Evolutionary conservation across 352 stramenopile genomes (phyloP), one percentile per base, ranked within the genome.

Genomic region (Phytophthora gonapodyides): DNA sequence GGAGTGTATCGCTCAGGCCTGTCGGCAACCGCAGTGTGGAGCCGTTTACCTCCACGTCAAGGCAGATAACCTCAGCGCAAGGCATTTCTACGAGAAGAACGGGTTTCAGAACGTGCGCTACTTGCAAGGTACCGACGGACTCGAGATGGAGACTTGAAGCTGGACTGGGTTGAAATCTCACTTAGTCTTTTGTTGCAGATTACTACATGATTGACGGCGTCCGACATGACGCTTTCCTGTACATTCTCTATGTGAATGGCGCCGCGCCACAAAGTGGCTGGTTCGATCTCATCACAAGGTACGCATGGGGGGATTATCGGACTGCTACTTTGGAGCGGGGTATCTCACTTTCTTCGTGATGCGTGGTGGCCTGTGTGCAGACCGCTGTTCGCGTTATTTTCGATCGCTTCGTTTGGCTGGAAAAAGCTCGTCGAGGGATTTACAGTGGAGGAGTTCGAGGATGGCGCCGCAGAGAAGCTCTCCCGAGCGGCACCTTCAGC

Each of bases 1-100:
- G 48, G 73, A 97, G 56, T 97, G 91, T 57, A 84, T 98, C 15
- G 73, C 87, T 30, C 81, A 97, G 35, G 89, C 97, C 1, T 60
- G 79, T 54, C 70, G 78, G 27, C 77, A 96, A 64, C 71, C 76
- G 10, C 44, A 74, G 11, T 98, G 94, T 51, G 92, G 93, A 21
- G 93, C 91, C 0, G 79, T 99, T 12, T 99, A 99, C 69, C 77
- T 99, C 27, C 97, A 99, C 74, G 97, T 99, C 9, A 99, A 99
- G 67, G 96, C 88, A 6, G 96, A 98, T 67, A 99, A 99, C 67
- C 33, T 83, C 16, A 88, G 82, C 17, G 97, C 97, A 0, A 85
- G 98, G 66, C 83, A 84, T 60, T 98, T 99, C 64, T 99, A 99
- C 75, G 94, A 98, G 82, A 93, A 95, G 67, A 92, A 98, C 54